Evolutionary conservation across 352 stramenopile species (phyloP).

Genomic region (Globisporangium nagaii): DNA sequence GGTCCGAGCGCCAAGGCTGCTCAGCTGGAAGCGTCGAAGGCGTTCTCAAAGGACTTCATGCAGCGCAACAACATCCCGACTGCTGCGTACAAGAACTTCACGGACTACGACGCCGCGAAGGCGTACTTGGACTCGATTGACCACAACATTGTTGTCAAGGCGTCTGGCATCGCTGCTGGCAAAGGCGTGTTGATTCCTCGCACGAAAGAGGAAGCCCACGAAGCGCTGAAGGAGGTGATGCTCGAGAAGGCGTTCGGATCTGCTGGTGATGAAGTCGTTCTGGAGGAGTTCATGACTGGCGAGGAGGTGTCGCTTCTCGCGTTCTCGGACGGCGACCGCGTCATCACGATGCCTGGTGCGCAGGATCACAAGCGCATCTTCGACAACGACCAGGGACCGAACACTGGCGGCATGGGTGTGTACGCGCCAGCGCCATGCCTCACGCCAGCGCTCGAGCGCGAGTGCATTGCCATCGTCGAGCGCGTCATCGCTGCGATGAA

Average conservation of each 20-base stretch:
- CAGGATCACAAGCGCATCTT: constrained; percentile 99
- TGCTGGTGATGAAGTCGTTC: constrained; percentile 95
- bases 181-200: constrained; percentile 98
- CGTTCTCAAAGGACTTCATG: constrained; percentile 99
- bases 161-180: constrained; percentile 98
- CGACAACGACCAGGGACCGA: constrained; percentile 96
- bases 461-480: constrained; percentile 89
- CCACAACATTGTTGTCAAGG: constrained; percentile 98
- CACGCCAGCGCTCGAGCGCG: constrained; percentile 86
- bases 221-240: constrained; percentile 96
- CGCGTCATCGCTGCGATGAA: constrained; percentile 78
- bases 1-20: constrained; percentile 93
- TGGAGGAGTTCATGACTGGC: constrained; percentile 98
- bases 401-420: constrained; percentile 99
- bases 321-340: constrained; percentile 96
- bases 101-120: constrained; percentile 84
- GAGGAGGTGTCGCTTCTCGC: constrained; percentile 97
- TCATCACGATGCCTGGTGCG: constrained; percentile 94
- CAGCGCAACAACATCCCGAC: constrained; percentile 96
- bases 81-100: constrained; percentile 97
- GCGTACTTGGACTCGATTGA: constrained; percentile 92
- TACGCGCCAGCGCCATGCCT: constrained; percentile 97
- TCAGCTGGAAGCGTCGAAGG: constrained; percentile 98
- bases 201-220: constrained; percentile 90
- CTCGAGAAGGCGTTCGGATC: constrained; percentile 94